Evolutionary conservation across 148 eudicot genomes (phyloP).

Genomic region (Amaranthus hypochondriacus): DNA sequence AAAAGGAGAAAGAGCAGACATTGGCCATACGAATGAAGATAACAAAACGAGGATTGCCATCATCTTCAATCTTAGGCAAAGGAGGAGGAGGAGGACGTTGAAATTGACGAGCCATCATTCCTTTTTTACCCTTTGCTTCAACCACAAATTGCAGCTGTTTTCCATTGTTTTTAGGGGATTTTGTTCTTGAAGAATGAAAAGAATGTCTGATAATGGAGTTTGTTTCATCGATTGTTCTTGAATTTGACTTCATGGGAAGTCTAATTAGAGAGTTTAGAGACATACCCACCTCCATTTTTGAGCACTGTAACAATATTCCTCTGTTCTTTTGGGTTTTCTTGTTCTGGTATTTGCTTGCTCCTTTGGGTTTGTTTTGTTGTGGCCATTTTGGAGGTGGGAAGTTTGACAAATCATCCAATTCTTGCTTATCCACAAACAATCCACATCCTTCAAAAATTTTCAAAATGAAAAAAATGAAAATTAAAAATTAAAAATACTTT

Average conservation of each 20-base stretch:
- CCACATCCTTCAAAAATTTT: conserved; percentile 6
- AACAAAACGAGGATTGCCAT: conserved; percentile 88
- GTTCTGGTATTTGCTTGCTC: conserved; percentile 1
- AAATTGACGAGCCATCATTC: conserved; percentile 55
- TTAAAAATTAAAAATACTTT: not conserved
- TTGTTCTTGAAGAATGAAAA: conserved; percentile 6
- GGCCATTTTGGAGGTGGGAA: conserved; percentile 15
- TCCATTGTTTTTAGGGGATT: conserved; percentile 14
- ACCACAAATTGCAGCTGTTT: conserved; percentile 40
- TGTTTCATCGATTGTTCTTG: no score
- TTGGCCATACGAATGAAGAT: conserved; percentile 80
- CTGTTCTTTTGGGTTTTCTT: not conserved
- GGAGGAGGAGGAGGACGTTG: conserved; percentile 57
- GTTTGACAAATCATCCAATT: conserved; percentile 27
- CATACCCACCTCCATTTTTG: conserved; percentile 64
- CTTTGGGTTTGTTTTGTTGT: not conserved
- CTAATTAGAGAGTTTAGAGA: conserved; percentile 58
- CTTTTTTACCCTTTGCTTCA: conserved; percentile 76
- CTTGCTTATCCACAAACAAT: conserved; percentile 31
- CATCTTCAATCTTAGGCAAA: conserved; percentile 90
- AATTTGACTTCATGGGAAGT: conserved; percentile 40
- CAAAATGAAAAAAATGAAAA: no score
- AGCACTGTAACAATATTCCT: no score
- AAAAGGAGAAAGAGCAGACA: conserved; percentile 35
- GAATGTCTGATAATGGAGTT: no score